Conservation (phyloP, 148 eudicot genomes). For the Camellia sinensis region DNA sequence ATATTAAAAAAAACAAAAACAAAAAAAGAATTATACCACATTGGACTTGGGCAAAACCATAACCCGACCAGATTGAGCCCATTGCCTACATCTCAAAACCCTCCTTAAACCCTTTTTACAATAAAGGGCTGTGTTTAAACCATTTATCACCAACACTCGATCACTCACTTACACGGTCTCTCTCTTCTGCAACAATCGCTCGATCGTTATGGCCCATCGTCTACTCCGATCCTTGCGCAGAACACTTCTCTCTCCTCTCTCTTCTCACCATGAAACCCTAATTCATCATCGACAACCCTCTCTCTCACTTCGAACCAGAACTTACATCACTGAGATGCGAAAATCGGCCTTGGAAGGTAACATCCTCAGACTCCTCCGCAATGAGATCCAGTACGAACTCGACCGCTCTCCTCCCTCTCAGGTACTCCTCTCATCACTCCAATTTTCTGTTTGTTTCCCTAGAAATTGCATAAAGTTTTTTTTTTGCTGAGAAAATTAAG, state of each 20-base stretch:
- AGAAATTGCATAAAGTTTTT: neutral
- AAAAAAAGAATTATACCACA: neutral
- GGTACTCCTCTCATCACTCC: conserved; percentile 32
- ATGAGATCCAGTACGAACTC: conserved; percentile 74
- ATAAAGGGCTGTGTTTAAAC: too few species aligned
- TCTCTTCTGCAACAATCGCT: neutral
- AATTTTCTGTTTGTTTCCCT: neutral
- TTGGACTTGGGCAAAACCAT: neutral
- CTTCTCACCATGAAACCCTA: neutral
- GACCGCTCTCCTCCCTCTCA: conserved; percentile 46
- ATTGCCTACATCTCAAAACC: conserved; percentile 12
- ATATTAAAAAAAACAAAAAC: too few species aligned
- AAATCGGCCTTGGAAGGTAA: conserved; percentile 60
- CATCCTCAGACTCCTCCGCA: conserved; percentile 63
- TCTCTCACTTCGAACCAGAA: conserved; percentile 21
- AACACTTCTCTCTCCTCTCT: conserved; percentile 25
- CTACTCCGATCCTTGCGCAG: conserved; percentile 38
- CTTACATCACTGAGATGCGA: conserved; percentile 48
- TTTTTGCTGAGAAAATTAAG: too few species aligned
- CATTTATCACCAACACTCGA: neutral
- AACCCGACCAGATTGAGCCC: neutral
- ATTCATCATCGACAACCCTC: conserved; percentile 15
- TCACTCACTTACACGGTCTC: neutral
- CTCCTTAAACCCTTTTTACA: conserved; percentile 16
- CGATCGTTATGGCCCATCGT: conserved; percentile 43